These are phyloP conservation scores for Melampsora americana DNA, from an alignment of 1,284 basidiomycete genomes.

Conservation along the genomic window DNA sequence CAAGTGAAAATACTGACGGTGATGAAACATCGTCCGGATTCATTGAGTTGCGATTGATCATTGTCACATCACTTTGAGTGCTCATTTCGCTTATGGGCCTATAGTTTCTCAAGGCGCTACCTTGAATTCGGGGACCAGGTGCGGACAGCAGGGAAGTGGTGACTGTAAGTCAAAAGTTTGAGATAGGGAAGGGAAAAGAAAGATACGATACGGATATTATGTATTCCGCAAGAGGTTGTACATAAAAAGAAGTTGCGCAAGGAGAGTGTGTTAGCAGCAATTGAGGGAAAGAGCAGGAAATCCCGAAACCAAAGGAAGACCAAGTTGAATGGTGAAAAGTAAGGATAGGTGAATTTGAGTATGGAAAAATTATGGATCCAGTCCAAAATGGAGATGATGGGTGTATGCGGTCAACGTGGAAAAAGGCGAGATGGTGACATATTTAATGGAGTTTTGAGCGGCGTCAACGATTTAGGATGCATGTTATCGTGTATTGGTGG, in stretches of 20 bases:
- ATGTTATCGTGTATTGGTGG: too few relatives aligned
- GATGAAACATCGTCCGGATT: constrained; percentile 3
- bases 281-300: not conserved
- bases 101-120: constrained; percentile 27
- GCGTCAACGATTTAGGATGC: not conserved
- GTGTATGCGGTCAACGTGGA: not conserved
- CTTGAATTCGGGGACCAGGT: constrained; percentile 2
- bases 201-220: not conserved
- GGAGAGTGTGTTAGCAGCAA: not conserved
- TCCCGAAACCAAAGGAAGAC: not conserved
- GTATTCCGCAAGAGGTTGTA: not conserved
- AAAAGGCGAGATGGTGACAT: not conserved
- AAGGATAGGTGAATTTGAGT: too few relatives aligned
- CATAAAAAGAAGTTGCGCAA: not conserved
- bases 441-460: not conserved
- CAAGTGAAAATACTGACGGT: not conserved
- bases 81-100: constrained; percentile 37
- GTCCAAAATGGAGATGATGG: not conserved
- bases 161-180: not conserved
- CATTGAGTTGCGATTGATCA: not conserved
- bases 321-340: not conserved
- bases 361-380: not conserved
- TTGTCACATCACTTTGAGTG: constrained; percentile 11
- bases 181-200: not conserved
- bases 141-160: not conserved